Evolutionary conservation across 2,329 filamentous ascomycete species (phyloP), one percentile per base, ranked within the genome.

Genomic region (Fulvia fulva): DNA sequence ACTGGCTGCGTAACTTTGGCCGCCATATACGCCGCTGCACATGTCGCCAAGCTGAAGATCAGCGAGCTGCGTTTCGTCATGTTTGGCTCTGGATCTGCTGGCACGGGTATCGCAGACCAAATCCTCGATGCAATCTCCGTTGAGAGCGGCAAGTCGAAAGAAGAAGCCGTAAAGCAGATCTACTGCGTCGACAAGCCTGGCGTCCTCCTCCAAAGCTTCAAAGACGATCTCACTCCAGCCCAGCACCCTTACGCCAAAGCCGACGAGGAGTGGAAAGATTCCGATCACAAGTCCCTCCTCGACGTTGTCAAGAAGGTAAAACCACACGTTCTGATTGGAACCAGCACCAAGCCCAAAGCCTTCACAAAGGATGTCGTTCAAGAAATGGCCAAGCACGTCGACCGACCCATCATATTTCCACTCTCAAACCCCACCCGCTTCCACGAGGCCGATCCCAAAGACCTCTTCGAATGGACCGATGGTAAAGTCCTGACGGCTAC

Each of bases 1-100:
- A 96, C 91, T 0, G 91, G 91, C 0, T 93, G 89, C 59, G 90
- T 96, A 0, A 93, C 91, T 0, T 81, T 96, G 0, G 91, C 91
- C 0, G 91, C 88, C 1, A 87, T 96, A 62, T 85, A 90, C 77
- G 85, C 90, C 0, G 91, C 84, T 0, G 77, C 92, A 7, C 84
- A 89, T 59, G 85, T 93, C 7, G 85, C 81, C 60, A 80, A 84
- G 2, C 76, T 87, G 54, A 83, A 87, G 53, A 77, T 95, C 43
- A 75, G 78, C 8, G 89, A 95, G 58, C 74, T 89, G 14, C 82
- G 87, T 28, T 80, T 94, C 57, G 81, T 95, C 0, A 76, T 93
- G 32, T 96, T 92, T 62, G 91, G 91, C 1, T 82, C 90, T 0
- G 91, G 91, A 0, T 89, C 88, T 1, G 91, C 91, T 11, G 90